Conservation (phyloP, 345 rosid genomes). For the Bruguiera sexangula region DNA sequence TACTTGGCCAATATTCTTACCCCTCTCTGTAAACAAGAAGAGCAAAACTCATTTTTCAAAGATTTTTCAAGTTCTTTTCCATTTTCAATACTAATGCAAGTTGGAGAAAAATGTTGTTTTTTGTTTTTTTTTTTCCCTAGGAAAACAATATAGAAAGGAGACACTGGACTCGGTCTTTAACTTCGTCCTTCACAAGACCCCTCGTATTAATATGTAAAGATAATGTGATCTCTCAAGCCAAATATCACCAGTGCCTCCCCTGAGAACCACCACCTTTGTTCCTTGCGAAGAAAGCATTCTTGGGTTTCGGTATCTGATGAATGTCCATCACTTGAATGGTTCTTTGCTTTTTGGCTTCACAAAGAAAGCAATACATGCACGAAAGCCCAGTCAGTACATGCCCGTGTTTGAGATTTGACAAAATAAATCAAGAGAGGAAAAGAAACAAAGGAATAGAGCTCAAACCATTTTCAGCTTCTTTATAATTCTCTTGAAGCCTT, state of each 20-base stretch:
- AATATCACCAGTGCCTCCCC: slow-evolving; percentile 82
- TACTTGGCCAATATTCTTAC: not conserved
- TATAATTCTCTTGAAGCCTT: slow-evolving; percentile 85
- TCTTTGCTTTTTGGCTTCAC: slow-evolving; percentile 97
- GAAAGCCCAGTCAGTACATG: slow-evolving; percentile 13
- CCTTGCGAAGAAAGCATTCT: slow-evolving; percentile 81
- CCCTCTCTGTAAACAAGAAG: not conserved
- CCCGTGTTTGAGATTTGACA: not conserved
- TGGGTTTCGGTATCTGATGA: slow-evolving; percentile 93
- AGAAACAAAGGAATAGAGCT: slow-evolving; percentile 5
- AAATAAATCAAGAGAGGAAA: not conserved
- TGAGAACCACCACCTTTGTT: slow-evolving; percentile 83
- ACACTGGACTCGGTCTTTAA: slow-evolving; percentile 5
- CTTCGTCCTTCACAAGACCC: slow-evolving; percentile 2
- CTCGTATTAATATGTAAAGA: not conserved
- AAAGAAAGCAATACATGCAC: slow-evolving; percentile 15
- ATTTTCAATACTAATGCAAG: not conserved
- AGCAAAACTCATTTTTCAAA: not conserved
- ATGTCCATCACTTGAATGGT: slow-evolving; percentile 99
- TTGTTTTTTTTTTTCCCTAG: not conserved
- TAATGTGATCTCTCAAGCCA: slow-evolving; percentile 8
- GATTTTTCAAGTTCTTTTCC: not conserved
- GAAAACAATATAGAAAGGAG: slow-evolving; percentile 13
- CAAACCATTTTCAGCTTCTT: slow-evolving; percentile 89
- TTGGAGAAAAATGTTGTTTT: not conserved